Evolutionary conservation across 2,329 filamentous ascomycete species (phyloP).

Genomic region (Chaetomium globosum): DNA sequence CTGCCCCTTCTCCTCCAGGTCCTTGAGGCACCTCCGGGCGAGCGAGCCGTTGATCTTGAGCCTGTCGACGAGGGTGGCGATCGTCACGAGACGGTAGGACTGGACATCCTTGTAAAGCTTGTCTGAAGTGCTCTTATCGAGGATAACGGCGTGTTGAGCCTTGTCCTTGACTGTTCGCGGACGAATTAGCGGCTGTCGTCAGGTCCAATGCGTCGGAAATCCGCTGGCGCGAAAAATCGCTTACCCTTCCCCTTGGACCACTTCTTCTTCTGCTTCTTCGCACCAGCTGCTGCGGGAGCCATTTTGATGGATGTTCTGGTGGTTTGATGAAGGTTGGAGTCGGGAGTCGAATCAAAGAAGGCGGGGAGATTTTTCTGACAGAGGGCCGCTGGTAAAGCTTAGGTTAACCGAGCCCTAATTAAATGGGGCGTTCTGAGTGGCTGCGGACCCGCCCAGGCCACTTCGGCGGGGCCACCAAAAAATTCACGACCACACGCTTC

Average conservation of each 20-base stretch:
- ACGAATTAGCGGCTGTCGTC: slow-evolving; percentile 28
- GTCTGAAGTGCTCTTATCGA: slow-evolving; percentile 96
- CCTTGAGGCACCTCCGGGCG: slow-evolving; percentile 82
- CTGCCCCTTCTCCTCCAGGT: slow-evolving; percentile 96
- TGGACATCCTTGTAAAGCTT: slow-evolving; percentile 99
- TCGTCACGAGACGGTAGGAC: slow-evolving; percentile 98
- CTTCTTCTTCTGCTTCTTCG: slow-evolving; percentile 84
- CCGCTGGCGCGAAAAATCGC: slow-evolving; percentile 40
- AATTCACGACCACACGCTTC: slow-evolving; percentile 37
- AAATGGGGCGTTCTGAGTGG: slow-evolving; percentile 36
- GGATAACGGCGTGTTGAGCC: slow-evolving; percentile 98
- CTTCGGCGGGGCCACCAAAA: slow-evolving; percentile 40
- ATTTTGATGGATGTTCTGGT: slow-evolving; percentile 47
- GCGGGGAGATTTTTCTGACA: slow-evolving; percentile 39
- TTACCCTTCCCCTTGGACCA: slow-evolving; percentile 73
- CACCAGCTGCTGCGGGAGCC: slow-evolving; percentile 60
- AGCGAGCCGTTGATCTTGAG: slow-evolving; percentile 99
- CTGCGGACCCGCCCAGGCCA: slow-evolving; percentile 31
- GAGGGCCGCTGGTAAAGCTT: slow-evolving; percentile 32
- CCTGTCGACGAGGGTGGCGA: slow-evolving; percentile 97
- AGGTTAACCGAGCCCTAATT: slow-evolving; percentile 41
- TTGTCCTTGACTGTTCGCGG: slow-evolving; percentile 87
- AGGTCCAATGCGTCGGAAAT: slow-evolving; percentile 19
- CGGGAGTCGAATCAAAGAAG: slow-evolving; percentile 34
- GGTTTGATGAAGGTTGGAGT: slow-evolving; percentile 38